Evolutionary conservation across 768 basidiomycete species (phyloP).

Genomic region (Clathrus columnatus): DNA sequence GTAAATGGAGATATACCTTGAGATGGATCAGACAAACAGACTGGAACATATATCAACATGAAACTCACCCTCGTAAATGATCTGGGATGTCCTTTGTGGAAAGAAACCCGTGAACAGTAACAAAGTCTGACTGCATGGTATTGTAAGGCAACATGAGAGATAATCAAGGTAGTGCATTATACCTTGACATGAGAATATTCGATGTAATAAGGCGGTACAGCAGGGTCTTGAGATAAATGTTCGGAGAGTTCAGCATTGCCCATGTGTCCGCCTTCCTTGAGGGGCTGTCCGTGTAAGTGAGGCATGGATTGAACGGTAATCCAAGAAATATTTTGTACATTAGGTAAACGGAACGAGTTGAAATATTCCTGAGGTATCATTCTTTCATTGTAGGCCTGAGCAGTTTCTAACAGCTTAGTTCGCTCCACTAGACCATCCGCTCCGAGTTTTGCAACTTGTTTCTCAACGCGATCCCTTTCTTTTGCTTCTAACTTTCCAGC

Average conservation of each 20-base stretch:
- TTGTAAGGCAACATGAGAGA: neutral
- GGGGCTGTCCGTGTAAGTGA: constrained; percentile 48
- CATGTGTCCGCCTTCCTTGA: constrained; percentile 17
- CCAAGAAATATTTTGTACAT: constrained; percentile 88
- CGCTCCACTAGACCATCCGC: constrained; percentile 70
- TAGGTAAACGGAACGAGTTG: constrained; percentile 81
- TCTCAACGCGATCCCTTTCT: constrained; percentile 68
- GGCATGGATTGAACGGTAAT: constrained; percentile 66
- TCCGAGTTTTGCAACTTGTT: constrained; percentile 64
- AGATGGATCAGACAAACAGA: constrained; percentile 9
- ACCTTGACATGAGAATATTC: constrained; percentile 93
- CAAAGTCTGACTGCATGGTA: constrained; percentile 76
- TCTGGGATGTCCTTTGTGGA: constrained; percentile 67
- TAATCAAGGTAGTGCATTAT: neutral
- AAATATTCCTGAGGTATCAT: constrained; percentile 78
- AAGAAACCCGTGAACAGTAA: constrained; percentile 70
- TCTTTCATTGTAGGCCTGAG: constrained; percentile 79
- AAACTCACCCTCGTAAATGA: constrained; percentile 63
- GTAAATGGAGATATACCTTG: constrained; percentile 70
- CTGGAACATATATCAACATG: neutral
- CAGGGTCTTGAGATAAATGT: constrained; percentile 61
- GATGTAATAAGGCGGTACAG: constrained; percentile 73
- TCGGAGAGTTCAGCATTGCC: constrained; percentile 41
- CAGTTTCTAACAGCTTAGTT: constrained; percentile 58
- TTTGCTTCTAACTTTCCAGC: constrained; percentile 72